Base-by-base conservation (phyloP, 2,329 filamentous ascomycete genomes). In the Penicillium sp. region DNA sequence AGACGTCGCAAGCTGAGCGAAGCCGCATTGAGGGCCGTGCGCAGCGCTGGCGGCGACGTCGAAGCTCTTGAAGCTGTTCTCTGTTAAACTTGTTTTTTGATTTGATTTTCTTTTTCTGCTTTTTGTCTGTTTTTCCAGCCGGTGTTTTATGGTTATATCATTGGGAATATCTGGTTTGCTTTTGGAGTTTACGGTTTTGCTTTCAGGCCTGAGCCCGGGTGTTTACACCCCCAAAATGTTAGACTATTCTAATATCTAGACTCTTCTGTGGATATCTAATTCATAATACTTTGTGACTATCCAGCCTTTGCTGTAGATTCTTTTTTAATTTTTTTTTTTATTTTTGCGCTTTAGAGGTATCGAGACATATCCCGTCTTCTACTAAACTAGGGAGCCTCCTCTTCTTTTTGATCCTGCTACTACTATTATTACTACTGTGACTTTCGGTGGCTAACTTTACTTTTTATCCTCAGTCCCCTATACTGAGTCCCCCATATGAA, bases 1-100 rank as follows among this genome's bases (percentile, higher is more conserved):
- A 87, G 88, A 74, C 80, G 89, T 66, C 77, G 75, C 56, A 75
- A 75, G 61, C 59, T 77, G 34, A 74, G 72, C 48, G 75, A 77
- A 56, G 75, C 74, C 54, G 75, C 75, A 34, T 66, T 77, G 51
- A 69, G 72, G 48, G 77, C 77, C 45, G 75, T 79, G 43, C 70
- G 72, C 53, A 75, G 70, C 56, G 76, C 76, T 37, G 77, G 77
- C 18, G 77, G 77, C 20, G 76, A 79, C 58, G 74, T 79, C 45
- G 74, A 77, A 58, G 75, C 74, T 48, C 62, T 77, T 35, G 72
- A 76, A 56, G 73, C 74, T 56, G 72, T 75, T 14, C 58, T 77
- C 31, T 73, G 69, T 59, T 77, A 61, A 71, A 42, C 20, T 52
- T 48, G 37, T 40, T 44, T 58, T 48, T 48, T 44, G 39, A 46